Evolutionary conservation across 768 basidiomycete species (phyloP).

Genomic region (Mycena chlorophos): DNA sequence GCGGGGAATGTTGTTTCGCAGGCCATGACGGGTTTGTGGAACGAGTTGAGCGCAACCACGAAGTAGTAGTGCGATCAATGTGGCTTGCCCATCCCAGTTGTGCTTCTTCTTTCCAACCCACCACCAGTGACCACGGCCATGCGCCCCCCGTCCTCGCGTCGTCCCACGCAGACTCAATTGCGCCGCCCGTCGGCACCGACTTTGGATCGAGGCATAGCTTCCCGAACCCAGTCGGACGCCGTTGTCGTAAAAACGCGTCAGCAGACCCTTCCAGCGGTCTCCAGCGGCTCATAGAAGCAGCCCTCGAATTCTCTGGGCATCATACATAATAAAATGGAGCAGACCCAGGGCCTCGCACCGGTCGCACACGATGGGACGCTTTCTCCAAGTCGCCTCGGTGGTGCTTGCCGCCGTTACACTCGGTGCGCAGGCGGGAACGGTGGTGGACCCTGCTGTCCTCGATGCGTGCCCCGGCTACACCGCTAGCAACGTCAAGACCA

Average conservation of each 20-base stretch:
- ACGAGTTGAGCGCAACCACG: too few relatives aligned
- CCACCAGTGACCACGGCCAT: neutral
- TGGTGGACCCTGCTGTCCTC: constrained; percentile 35
- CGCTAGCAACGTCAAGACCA: constrained; percentile 43
- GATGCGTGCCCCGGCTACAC: constrained; percentile 65
- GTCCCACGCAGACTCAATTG: too few relatives aligned
- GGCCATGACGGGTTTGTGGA: constrained; percentile 45
- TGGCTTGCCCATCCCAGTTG: neutral
- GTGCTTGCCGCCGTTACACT: constrained; percentile 10
- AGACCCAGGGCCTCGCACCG: neutral
- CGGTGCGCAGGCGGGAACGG: constrained; percentile 16
- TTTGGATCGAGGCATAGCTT: too few relatives aligned
- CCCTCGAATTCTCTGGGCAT: neutral
- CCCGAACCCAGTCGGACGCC: too few relatives aligned
- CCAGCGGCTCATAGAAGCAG: constrained; percentile 8
- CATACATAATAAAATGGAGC: neutral
- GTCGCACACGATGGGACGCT: neutral
- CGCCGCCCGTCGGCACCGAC: too few relatives aligned
- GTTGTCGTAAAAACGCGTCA: too few relatives aligned
- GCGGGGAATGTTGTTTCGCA: constrained; percentile 59
- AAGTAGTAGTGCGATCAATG: constrained; percentile 20
- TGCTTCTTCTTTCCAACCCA: neutral
- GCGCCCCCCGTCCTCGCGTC: too few relatives aligned
- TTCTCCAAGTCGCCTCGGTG: constrained; percentile 5
- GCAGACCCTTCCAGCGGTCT: neutral